phyloP scores from a whole-genome alignment of 441 rosid species.

The Monsonia emarginata region DNA sequence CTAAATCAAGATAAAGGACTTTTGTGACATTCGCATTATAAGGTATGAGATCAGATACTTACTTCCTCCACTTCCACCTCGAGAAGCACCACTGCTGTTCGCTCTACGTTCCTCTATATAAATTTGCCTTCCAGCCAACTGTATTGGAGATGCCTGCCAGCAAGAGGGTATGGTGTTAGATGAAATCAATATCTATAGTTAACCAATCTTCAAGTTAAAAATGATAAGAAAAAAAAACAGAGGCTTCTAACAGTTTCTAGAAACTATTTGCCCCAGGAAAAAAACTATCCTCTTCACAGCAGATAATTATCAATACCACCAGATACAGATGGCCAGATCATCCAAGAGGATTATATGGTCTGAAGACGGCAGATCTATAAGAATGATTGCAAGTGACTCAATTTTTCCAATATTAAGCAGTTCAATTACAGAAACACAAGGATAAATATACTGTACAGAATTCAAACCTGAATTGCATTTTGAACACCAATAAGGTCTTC shows the following conservation, averaged over 20 bases:
- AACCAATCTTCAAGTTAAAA: background rate
- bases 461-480: constrained; percentile 53
- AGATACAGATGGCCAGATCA: background rate
- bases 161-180: background rate
- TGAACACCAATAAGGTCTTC: constrained; percentile 55
- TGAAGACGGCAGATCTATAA: background rate
- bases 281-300: background rate
- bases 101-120: constrained; percentile 96
- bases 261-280: background rate
- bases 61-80: constrained; percentile 26
- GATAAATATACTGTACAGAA: background rate
- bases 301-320: background rate
- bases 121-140: constrained; percentile 74
- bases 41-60: background rate
- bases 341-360: background rate
- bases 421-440: background rate
- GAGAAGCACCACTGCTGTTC: constrained; percentile 55
- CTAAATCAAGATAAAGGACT: background rate
- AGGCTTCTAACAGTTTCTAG: background rate
- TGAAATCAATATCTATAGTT: background rate
- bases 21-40: background rate
- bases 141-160: constrained; percentile 77
- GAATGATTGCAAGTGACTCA: background rate
- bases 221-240: background rate
- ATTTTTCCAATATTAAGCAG: background rate